Conservation (phyloP, 805 yeast species). For the Komagataella mondaviorum region DNA sequence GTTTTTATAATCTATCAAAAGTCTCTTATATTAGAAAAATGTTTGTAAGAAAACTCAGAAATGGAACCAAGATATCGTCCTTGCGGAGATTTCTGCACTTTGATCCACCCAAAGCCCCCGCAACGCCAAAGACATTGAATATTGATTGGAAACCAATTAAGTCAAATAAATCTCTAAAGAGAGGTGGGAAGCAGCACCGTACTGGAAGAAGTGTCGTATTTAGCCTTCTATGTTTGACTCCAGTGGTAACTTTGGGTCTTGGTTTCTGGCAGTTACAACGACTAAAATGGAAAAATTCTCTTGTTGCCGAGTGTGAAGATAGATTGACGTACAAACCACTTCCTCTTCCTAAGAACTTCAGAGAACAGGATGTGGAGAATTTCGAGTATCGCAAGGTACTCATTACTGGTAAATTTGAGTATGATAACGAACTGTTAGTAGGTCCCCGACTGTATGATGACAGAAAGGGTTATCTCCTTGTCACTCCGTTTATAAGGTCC, state of each 20-base stretch:
- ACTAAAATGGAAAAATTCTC: slow-evolving; percentile 74
- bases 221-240: slow-evolving; percentile 54
- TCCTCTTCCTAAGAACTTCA: slow-evolving; percentile 53
- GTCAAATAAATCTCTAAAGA: slow-evolving; percentile 25
- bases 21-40: background rate
- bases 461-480: slow-evolving; percentile 61
- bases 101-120: slow-evolving; percentile 8
- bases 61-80: background rate
- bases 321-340: slow-evolving; percentile 61
- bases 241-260: slow-evolving; percentile 68
- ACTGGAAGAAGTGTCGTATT: slow-evolving; percentile 13
- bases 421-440: slow-evolving; percentile 77
- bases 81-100: background rate
- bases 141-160: slow-evolving; percentile 79
- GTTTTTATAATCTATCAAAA: too few relatives aligned
- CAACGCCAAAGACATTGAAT: slow-evolving; percentile 46
- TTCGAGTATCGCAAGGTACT: slow-evolving; percentile 74
- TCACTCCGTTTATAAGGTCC: slow-evolving; percentile 69
- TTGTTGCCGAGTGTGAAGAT: slow-evolving; percentile 76
- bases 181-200: slow-evolving; percentile 7
- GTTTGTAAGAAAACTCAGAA: background rate
- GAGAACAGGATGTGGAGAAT: slow-evolving; percentile 52
- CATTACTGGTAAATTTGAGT: slow-evolving; percentile 69
- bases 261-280: slow-evolving; percentile 92
- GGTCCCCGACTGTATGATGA: slow-evolving; percentile 75